Conservation (phyloP, 2,329 filamentous ascomycete genomes). For the Monilinia laxa region DNA sequence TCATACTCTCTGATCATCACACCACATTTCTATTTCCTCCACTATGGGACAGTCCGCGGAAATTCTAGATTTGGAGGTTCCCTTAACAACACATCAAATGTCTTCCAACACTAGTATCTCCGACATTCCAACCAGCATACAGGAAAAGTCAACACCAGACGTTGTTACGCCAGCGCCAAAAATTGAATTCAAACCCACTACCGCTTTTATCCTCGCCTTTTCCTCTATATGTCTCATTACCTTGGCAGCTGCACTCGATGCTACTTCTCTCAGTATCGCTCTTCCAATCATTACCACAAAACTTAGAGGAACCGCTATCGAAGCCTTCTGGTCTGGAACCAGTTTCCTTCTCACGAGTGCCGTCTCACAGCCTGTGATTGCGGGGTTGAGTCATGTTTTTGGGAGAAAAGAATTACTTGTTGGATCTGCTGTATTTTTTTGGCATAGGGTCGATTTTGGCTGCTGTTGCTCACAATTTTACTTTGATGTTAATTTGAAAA, state of each 20-base stretch:
- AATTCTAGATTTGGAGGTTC: neutral
- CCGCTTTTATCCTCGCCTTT: too few species aligned
- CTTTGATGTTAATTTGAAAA: too few species aligned
- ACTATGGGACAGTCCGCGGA: neutral
- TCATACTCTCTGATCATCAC: neutral
- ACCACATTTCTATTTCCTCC: neutral
- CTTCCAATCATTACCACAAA: conserved; percentile 54
- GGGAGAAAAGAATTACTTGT: too few species aligned
- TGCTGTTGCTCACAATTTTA: too few species aligned
- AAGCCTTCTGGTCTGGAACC: conserved; percentile 72
- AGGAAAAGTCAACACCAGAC: too few species aligned
- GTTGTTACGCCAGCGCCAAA: too few species aligned
- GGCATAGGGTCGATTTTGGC: too few species aligned
- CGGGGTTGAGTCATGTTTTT: conserved; percentile 42
- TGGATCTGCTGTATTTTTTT: too few species aligned
- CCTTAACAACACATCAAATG: too few species aligned
- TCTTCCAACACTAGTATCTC: too few species aligned
- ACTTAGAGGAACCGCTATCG: conserved; percentile 53
- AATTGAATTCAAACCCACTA: too few species aligned
- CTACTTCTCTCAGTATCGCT: conserved; percentile 63
- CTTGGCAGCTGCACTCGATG: conserved; percentile 63
- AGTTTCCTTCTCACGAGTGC: conserved; percentile 67
- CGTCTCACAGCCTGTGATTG: conserved; percentile 54
- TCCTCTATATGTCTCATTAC: conserved; percentile 42
- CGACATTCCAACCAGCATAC: too few species aligned